Evolutionary conservation across 495 filamentous ascomycete genomes (phyloP).

Genomic region (Annulohypoxylon stygium): DNA sequence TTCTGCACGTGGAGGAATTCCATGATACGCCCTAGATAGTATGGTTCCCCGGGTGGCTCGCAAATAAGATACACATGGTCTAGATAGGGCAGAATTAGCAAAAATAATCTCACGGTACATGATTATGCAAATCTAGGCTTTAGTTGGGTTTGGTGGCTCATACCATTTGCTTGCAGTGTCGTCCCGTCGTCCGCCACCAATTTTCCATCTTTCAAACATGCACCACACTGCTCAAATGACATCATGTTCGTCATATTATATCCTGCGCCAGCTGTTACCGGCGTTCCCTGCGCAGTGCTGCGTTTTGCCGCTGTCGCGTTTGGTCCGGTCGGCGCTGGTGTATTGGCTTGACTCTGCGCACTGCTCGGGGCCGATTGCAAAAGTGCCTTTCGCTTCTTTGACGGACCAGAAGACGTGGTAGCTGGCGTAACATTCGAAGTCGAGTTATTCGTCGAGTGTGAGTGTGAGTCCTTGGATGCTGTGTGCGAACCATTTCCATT

Average conservation of each 20-base stretch:
- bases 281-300: slow-evolving; percentile 41
- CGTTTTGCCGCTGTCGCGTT: slow-evolving; percentile 57
- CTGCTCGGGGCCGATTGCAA: slow-evolving; percentile 53
- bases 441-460: slow-evolving; percentile 37
- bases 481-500: slow-evolving; percentile 51
- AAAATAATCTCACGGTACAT: not conserved
- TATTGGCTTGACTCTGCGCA: slow-evolving; percentile 51
- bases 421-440: slow-evolving; percentile 69
- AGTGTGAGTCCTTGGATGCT: slow-evolving; percentile 46
- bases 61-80: slow-evolving; percentile 98
- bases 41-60: slow-evolving; percentile 97
- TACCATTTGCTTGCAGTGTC: slow-evolving; percentile 85
- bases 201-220: slow-evolving; percentile 79
- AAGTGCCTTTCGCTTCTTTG: slow-evolving; percentile 84
- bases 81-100: slow-evolving; percentile 54
- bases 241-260: slow-evolving; percentile 81
- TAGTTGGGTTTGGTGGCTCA: slow-evolving; percentile 52
- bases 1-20: slow-evolving; percentile 90
- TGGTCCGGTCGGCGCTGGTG: slow-evolving; percentile 64
- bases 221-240: slow-evolving; percentile 79
- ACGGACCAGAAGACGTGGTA: slow-evolving; percentile 58
- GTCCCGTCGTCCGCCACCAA: slow-evolving; percentile 93
- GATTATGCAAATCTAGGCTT: not conserved
- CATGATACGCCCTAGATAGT: slow-evolving; percentile 98
- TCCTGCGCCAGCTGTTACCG: slow-evolving; percentile 40